phyloP scores from a whole-genome alignment of 1,284 basidiomycete genomes.

The Meripilus lineatus region DNA sequence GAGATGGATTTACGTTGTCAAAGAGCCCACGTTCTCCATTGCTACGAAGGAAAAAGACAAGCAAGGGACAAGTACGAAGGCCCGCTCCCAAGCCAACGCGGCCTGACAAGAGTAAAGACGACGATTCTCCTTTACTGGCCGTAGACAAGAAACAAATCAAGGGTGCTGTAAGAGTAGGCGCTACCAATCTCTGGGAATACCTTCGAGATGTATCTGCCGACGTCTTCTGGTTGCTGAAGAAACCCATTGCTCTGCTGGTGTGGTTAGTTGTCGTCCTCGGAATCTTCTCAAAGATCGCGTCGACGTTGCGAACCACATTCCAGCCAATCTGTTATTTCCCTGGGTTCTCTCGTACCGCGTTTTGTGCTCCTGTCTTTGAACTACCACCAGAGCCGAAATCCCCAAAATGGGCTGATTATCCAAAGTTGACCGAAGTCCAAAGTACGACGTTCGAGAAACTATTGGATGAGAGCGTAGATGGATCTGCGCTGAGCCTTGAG shows the following conservation, averaged over 20 bases:
- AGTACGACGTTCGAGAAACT: conserved; percentile 57
- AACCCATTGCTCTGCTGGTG: conserved; percentile 51
- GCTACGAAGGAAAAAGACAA: too few species aligned
- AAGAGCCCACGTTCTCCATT: too few species aligned
- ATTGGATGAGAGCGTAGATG: conserved; percentile 49
- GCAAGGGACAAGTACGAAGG: too few species aligned
- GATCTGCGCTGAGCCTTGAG: conserved; percentile 54
- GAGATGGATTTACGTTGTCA: too few species aligned
- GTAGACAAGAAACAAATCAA: conserved; percentile 15
- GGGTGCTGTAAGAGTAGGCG: conserved; percentile 19
- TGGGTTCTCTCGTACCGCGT: conserved; percentile 40
- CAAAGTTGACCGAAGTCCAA: conserved; percentile 52
- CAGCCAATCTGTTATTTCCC: conserved; percentile 59
- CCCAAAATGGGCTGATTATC: conserved; percentile 48
- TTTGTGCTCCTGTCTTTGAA: conserved; percentile 44
- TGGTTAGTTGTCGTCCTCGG: conserved; percentile 46
- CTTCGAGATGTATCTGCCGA: conserved; percentile 38
- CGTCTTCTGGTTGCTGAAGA: conserved; percentile 45
- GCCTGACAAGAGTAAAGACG: conserved; percentile 2
- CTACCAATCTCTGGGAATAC: conserved; percentile 33
- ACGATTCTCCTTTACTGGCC: neutral
- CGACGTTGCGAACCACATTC: conserved; percentile 40
- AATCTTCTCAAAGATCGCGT: conserved; percentile 34
- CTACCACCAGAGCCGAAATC: too few species aligned
- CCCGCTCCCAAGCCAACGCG: too few species aligned